A percentile compares a stretch with the other conserved stretches of the same genome.
Evolutionary conservation across 2,329 filamentous ascomycete species (phyloP).

Genomic region (Sporothrix schenckii): DNA sequence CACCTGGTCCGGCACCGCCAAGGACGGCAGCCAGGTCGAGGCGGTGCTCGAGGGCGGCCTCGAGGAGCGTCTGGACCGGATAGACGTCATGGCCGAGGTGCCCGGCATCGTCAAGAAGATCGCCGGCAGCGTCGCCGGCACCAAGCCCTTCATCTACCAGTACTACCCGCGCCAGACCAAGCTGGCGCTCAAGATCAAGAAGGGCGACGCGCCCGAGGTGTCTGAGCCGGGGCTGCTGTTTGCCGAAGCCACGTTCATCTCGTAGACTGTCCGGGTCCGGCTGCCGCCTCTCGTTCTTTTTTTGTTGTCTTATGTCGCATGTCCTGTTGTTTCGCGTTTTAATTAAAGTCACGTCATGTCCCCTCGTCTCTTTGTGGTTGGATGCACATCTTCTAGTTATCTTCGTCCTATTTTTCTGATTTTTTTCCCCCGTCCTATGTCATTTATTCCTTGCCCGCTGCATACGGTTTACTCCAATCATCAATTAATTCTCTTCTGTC

Average conservation of each 20-base stretch:
- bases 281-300: neutral
- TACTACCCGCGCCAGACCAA: constrained; percentile 67
- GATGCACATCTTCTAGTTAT: constrained; percentile 4
- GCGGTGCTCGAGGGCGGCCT: constrained; percentile 71
- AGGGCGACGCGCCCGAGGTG: constrained; percentile 74
- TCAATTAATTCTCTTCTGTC: neutral
- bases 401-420: neutral
- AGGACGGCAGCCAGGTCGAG: constrained; percentile 72
- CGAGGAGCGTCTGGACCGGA: constrained; percentile 71
- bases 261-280: constrained; percentile 47
- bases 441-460: neutral
- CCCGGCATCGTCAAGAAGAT: constrained; percentile 95
- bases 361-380: neutral
- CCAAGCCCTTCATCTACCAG: constrained; percentile 98
- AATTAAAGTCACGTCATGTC: neutral
- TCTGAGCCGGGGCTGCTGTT: constrained; percentile 79
- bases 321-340: neutral
- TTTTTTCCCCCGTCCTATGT: neutral
- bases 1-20: constrained; percentile 75
- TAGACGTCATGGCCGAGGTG: constrained; percentile 96
- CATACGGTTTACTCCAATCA: neutral
- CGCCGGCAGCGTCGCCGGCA: constrained; percentile 83
- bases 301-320: neutral
- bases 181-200: constrained; percentile 77
- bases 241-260: constrained; percentile 95